These are phyloP conservation scores for Claviceps sorghi DNA, from an alignment of 2,329 filamentous ascomycete genomes.

Conservation along the genomic window DNA sequence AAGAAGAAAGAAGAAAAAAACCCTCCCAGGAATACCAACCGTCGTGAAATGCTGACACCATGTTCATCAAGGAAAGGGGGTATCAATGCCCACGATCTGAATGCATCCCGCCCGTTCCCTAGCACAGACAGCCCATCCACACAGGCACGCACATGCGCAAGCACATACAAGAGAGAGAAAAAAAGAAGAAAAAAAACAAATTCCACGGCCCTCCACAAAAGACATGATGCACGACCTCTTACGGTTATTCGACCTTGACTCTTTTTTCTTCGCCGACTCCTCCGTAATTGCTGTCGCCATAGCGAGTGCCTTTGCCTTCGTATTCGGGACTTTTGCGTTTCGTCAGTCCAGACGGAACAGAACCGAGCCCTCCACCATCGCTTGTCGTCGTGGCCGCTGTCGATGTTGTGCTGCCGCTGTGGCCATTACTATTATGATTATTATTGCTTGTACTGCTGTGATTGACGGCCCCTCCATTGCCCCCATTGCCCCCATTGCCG, in stretches of 20 bases:
- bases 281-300: slow-evolving; percentile 22
- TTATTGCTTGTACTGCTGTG: slow-evolving; percentile 8
- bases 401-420: slow-evolving; percentile 10
- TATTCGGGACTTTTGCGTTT: slow-evolving; percentile 45
- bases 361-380: slow-evolving; percentile 4
- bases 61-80: too few relatives aligned
- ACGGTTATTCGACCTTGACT: slow-evolving; percentile 32
- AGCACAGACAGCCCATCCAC: too few relatives aligned
- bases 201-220: not conserved
- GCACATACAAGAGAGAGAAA: too few relatives aligned
- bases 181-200: too few relatives aligned
- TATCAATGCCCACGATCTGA: too few relatives aligned
- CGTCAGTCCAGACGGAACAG: slow-evolving; percentile 9
- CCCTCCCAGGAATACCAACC: too few relatives aligned
- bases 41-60: too few relatives aligned
- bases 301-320: slow-evolving; percentile 11
- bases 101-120: too few relatives aligned
- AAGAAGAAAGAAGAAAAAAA: too few relatives aligned
- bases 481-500: slow-evolving; percentile 5
- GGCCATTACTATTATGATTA: slow-evolving; percentile 3
- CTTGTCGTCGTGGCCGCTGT: slow-evolving; percentile 8
- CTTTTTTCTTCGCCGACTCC: slow-evolving; percentile 35
- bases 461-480: slow-evolving; percentile 2
- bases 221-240: not conserved
- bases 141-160: too few relatives aligned